Conservation (phyloP, 2,329 filamentous ascomycete species). For the Hypoxylon sp. region DNA sequence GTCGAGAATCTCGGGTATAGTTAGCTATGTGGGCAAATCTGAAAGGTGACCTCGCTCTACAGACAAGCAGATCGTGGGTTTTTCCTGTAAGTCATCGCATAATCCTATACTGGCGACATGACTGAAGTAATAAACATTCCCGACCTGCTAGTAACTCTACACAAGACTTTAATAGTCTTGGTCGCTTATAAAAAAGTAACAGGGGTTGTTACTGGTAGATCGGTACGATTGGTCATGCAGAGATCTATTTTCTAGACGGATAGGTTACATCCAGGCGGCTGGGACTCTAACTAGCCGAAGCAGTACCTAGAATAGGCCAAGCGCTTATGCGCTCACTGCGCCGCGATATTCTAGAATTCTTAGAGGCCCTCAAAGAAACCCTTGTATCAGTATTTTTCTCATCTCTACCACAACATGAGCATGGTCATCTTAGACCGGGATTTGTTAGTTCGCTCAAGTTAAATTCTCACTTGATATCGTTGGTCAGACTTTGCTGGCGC, state of each 20-base stretch:
- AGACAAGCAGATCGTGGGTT: background rate
- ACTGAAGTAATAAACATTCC: conserved; percentile 19
- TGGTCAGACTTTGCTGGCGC: conserved; percentile 23
- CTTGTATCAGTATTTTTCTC: background rate
- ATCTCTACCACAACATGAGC: conserved; percentile 5
- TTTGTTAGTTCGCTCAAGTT: conserved; percentile 19
- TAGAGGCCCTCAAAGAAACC: conserved; percentile 1
- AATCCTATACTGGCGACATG: background rate
- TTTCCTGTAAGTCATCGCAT: conserved; percentile 19
- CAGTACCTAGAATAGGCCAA: conserved; percentile 10
- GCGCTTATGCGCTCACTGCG: conserved; percentile 22
- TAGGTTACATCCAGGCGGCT: conserved; percentile 27
- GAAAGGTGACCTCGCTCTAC: background rate
- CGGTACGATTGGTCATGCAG: conserved; percentile 14
- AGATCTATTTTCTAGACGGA: conserved; percentile 30
- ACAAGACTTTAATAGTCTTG: background rate
- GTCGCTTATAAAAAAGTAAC: background rate
- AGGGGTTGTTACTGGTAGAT: conserved; percentile 11
- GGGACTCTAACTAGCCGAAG: conserved; percentile 2
- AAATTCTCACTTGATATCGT: conserved; percentile 5
- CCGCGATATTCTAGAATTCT: conserved; percentile 8
- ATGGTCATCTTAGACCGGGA: conserved; percentile 8
- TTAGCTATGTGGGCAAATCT: conserved; percentile 1
- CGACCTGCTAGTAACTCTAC: background rate
- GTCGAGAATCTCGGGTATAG: conserved; percentile 2